Percentiles rank a stretch among this genome's conserved stretches.
Conservation (phyloP, 495 filamentous ascomycete genomes). For the Talaromyces thailandensis region DNA sequence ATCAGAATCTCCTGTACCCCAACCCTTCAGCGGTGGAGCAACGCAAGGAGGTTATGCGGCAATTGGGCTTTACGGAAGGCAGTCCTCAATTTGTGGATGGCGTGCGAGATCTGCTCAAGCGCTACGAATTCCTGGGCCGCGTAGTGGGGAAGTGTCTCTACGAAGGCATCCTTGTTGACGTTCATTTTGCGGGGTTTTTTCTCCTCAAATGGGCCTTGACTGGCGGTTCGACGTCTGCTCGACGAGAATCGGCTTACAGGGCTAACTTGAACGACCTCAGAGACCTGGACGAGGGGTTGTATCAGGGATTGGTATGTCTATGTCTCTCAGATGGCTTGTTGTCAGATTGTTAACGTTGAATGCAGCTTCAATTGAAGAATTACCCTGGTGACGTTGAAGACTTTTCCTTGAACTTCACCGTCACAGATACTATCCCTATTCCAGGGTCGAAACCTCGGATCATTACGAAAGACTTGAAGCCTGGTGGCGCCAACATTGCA, state of each 20-base stretch:
- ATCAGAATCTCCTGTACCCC: slow-evolving; percentile 83
- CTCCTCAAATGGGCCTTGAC: slow-evolving; percentile 87
- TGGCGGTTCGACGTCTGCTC: slow-evolving; percentile 50
- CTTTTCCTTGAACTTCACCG: slow-evolving; percentile 81
- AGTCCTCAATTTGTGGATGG: slow-evolving; percentile 45
- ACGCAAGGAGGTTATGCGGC: slow-evolving; percentile 47
- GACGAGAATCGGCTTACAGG: slow-evolving; percentile 63
- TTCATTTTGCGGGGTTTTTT: slow-evolving; percentile 92
- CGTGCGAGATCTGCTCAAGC: slow-evolving; percentile 54
- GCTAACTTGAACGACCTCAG: slow-evolving; percentile 88
- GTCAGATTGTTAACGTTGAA: slow-evolving; percentile 5
- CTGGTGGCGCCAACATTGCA: slow-evolving; percentile 61
- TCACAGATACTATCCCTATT: slow-evolving; percentile 65
- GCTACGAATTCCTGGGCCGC: slow-evolving; percentile 88
- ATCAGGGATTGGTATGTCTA: slow-evolving; percentile 69
- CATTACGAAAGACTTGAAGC: slow-evolving; percentile 64
- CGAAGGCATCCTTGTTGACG: slow-evolving; percentile 92
- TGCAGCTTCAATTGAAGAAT: slow-evolving; percentile 71
- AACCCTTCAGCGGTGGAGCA: slow-evolving; percentile 77
- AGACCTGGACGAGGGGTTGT: slow-evolving; percentile 88
- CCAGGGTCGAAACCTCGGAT: slow-evolving; percentile 33
- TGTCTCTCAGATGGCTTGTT: background rate
- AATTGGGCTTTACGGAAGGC: slow-evolving; percentile 42
- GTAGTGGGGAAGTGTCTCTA: slow-evolving; percentile 96
- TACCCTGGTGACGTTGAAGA: slow-evolving; percentile 72